Base-by-base conservation (phyloP, 176 grass and related monocot genomes). In the Zizania latifolia region DNA sequence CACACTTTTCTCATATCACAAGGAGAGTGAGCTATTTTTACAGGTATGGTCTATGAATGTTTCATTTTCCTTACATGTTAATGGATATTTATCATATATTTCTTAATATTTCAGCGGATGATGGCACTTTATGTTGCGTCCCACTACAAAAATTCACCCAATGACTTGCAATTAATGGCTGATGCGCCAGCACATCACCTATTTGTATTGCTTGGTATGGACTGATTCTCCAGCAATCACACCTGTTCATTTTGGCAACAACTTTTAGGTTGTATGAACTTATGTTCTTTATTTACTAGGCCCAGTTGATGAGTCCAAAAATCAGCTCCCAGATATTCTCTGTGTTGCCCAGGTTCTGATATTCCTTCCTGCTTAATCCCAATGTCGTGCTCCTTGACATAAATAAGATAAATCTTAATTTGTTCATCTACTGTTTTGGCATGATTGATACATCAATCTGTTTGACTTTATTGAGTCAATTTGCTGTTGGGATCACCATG, bases 91-190 rank as follows among this genome's bases (percentile, higher is more conserved):
- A 76, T 86, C 55, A 55, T 72, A 24, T n/a, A 82, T n/a, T 74
- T 73, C 36, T 72, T 81, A 53, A 81, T 71, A 71, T 82, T 84
- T 84, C 86, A 98, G 95, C 76, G 95, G 65, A 98, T 98, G 95
- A 98, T 98, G 95, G 78, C 95, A 66, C 91, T 98, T 81, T 98
- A 98, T 86, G 89, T 98, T 85, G 91, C 95, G 79, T 98, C 94
- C 44, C 94, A 98, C 41, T 98, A 98, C 75, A 98, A 98, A 87
- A 98, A 94, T 84, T 98, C 95, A 54, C 95, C 95, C 19, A 94
- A 94, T 98, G 95, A 98, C 75, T 86, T 98, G 72, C 95, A 98
- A 86, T 66, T 98, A 83, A 98, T 98, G 95, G 91, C 95, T 29
- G 95, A 98, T 88, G 95, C 95, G 17, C 91, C 95, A 27, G 92